Evolutionary conservation across 176 grass and related monocot genomes (phyloP).

Genomic region (Saccharum spontaneum): DNA sequence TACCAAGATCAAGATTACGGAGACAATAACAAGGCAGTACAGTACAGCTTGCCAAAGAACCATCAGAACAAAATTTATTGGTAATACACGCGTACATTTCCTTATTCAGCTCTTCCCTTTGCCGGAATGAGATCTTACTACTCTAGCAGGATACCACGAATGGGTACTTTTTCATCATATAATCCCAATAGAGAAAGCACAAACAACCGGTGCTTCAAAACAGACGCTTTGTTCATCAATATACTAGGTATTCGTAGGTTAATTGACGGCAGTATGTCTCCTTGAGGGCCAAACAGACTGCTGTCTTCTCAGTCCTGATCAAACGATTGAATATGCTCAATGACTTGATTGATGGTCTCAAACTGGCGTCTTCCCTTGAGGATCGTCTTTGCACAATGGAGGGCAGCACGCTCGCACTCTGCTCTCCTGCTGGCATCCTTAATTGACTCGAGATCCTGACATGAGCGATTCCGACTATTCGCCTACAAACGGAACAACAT

Average conservation of each 20-base stretch:
- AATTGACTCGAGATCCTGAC: slow-evolving; percentile 87
- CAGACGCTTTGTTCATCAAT: neutral
- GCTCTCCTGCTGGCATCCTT: slow-evolving; percentile 64
- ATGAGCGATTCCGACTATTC: slow-evolving; percentile 90
- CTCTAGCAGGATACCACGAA: neutral
- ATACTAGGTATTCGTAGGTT: neutral
- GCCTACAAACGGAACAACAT: slow-evolving; percentile 37
- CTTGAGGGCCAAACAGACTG: neutral
- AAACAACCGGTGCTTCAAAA: slow-evolving; percentile 4
- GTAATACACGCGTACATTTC: neutral
- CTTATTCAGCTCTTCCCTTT: slow-evolving; percentile 34
- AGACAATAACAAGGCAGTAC: neutral
- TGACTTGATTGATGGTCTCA: slow-evolving; percentile 55
- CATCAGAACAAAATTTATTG: slow-evolving; percentile 11
- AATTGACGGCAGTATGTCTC: too few species aligned
- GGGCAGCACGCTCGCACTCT: slow-evolving; percentile 56
- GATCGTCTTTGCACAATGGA: slow-evolving; percentile 68
- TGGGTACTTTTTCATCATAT: neutral
- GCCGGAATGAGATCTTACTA: neutral
- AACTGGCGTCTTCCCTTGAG: slow-evolving; percentile 66
- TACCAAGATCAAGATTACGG: neutral
- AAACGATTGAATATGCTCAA: slow-evolving; percentile 36
- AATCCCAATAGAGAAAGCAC: neutral
- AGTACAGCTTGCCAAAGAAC: neutral
- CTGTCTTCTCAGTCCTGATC: neutral